Base-by-base conservation (phyloP, 768 basidiomycete genomes). In the Tulasnella sp. region DNA sequence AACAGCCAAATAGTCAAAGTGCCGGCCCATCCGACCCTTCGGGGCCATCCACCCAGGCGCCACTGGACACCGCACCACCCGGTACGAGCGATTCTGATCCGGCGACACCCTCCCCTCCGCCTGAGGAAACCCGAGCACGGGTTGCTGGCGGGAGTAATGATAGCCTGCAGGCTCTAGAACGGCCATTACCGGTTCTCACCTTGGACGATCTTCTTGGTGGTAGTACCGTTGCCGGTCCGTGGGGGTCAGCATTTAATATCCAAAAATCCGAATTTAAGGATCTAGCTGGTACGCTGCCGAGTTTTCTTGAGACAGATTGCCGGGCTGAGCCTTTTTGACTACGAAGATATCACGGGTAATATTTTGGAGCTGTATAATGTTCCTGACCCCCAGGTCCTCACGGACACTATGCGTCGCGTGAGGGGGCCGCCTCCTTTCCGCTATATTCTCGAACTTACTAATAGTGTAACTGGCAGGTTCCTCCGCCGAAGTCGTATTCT, bases 291-390 rank as follows among this genome's bases (percentile, higher is more conserved):
- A 59, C 60, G 72, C 15, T 6, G n/a, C 41, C 6, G 9, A 6
- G 41, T 6, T 17, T 43, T 43, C 17, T 25, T 43, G 41, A 43
- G 17, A n/a, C n/a, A 9, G 27, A 43, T 17, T 11, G 7, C 41
- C 9, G 17, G 9, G 41, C 41, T 25, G 21, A 31, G 29, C 14
- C 34, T 51, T 29, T 49, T 17, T 25, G 9, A 21, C 17, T n/a
- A 27, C 41, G 29, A 61, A 88, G 86, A 83, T 59, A 76, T 78
- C 3, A 67, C 86, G 52, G 69, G 72, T 52, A 79, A 86, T 37
- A 70, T 88, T 31, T 70, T 86, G 0, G 84, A 86, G 65, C 86
- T 85, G 65, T 88, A 86, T 67, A 43, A 57, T 17, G 25, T 27
- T 32, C 19, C 32, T n/a, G 32, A 25, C 14, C 40, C 45, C 6